Base-by-base conservation (phyloP, 345 rosid genomes). In the Turritis glabra region DNA sequence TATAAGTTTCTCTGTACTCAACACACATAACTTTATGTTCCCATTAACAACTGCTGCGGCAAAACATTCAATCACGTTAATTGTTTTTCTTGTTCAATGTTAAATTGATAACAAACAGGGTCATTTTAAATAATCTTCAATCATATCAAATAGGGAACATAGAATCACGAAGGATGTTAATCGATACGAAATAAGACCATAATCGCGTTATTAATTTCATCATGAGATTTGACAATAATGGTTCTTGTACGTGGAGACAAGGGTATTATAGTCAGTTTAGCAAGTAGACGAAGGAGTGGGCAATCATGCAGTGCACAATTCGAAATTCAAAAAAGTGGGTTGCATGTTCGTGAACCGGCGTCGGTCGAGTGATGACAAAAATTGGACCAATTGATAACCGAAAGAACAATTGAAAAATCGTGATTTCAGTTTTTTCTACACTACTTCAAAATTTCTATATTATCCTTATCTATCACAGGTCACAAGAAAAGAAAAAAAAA, bases 301-400 rank as follows among this genome's bases (percentile, higher is more conserved):
- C 12, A 58, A 71, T 58, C 67, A 71, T 72, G 52, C n/a, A 38
- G 4, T 1, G 25, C 64, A 73, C 27, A 43, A 48, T 47, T 71
- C 63, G 17, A 62, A 64, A 43, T 41, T 54, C 5, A 7, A 32
- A 64, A 58, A 64, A 54, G 52, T 73, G 71, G 71, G 30, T 8
- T 43, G 71, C 64, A 73, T 73, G 64, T 73, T 73, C 71, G 19
- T 63, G 51, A 61, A 72, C 53, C 76, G 53, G 62, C 30, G 4
- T 7, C 1, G 69, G 43, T 72, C 25, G 23, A 52, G 23, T 62
- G 8, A 3, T 69, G 73, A 43, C 53, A 10, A 51, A 46, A 12
- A 22, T 5, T 53, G 43, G 58, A 57, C 43, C 63, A 57, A 32
- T 18, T 32, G 5, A 5, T 57, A 8, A 27, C 38, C 22, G 38